Evolutionary conservation across 2,329 filamentous ascomycete species (phyloP), one percentile per base, ranked within the genome.

Genomic region (Colletotrichum sp.): DNA sequence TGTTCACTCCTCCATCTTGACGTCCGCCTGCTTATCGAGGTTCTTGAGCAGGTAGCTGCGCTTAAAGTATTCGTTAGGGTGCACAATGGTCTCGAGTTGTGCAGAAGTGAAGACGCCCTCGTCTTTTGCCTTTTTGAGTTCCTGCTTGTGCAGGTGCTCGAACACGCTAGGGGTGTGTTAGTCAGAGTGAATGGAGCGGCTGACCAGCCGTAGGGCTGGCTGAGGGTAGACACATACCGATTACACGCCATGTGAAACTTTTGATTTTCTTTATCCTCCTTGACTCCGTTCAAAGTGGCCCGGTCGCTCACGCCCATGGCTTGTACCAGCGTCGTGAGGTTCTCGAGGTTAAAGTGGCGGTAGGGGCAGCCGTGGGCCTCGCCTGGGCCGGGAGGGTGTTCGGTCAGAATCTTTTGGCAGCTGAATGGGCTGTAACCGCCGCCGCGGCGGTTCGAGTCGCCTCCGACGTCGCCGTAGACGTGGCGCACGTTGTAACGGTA

Each of bases 51-150:
- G 81, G 84, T 95, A 98, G 83, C 96, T 98, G 71, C 96, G 90
- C 89, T 98, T 98, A 85, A 98, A 99, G 85, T 98, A 99, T 78
- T 96, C 96, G 83, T 99, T 99, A 13, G 97, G 97, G 85, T 99
- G 97, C 26, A 98, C 93, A 82, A 99, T 98, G 0, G 96, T 98
- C 85, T 98, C 96, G 56, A 98, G 88, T 83, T 98, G 95, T 18
- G 92, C 92, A 8, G 93, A 86, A 14, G 89, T 92, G 92, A 94
- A 94, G 67, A 92, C 88, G 7, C 91, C 90, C 65, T 95, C 92
- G 56, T 96, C 94, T 84, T 93, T 95, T 76, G 94, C 94, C 81
- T 90, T 92, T 82, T 92, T 94, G 74, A 97, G 91, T 82, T 96
- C 94, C 21, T 88, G 87, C 82, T 94, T 96, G 84, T 99, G 96